A percentile compares a stretch with the other conserved stretches of the same genome.
These are phyloP conservation scores for Amniculicola lignicola DNA, from an alignment of 495 filamentous ascomycete species.

Conservation along the genomic window DNA sequence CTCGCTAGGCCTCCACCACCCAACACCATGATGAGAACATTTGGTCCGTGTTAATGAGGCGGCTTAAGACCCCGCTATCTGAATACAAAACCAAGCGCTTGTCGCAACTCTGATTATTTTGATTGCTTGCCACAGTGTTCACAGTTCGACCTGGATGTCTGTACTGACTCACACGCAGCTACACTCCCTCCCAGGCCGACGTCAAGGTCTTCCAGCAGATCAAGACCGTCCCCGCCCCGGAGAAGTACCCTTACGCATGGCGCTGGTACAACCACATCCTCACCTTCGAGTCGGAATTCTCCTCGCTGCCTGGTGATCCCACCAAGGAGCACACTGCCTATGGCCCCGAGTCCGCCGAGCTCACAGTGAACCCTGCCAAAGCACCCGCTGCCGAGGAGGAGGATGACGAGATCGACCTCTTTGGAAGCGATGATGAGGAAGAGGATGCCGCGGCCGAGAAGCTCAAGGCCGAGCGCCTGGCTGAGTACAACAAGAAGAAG, in stretches of 20 bases:
- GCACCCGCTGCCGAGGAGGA: slow-evolving; percentile 68
- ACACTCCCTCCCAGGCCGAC: slow-evolving; percentile 88
- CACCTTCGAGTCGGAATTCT: slow-evolving; percentile 85
- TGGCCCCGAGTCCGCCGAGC: slow-evolving; percentile 75
- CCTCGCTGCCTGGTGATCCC: slow-evolving; percentile 84
- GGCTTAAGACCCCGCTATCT: slow-evolving; percentile 92
- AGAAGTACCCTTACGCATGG: slow-evolving; percentile 88
- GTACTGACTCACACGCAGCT: slow-evolving; percentile 50
- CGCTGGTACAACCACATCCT: slow-evolving; percentile 99
- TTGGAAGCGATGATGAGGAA: slow-evolving; percentile 86
- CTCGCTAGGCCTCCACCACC: slow-evolving; percentile 10
- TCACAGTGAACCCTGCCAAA: slow-evolving; percentile 80
- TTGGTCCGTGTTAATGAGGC: slow-evolving; percentile 99
- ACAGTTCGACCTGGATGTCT: not conserved
- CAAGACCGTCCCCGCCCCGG: slow-evolving; percentile 66
- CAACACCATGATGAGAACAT: slow-evolving; percentile 71
- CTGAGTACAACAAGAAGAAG: slow-evolving; percentile 97
- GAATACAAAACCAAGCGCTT: slow-evolving; percentile 77
- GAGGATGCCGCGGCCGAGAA: slow-evolving; percentile 82
- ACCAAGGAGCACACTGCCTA: slow-evolving; percentile 84
- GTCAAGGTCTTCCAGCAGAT: slow-evolving; percentile 90
- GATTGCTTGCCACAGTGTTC: slow-evolving; percentile 19
- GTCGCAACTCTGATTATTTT: slow-evolving; percentile 74
- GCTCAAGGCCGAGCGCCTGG: slow-evolving; percentile 81
- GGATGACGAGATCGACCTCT: slow-evolving; percentile 84